Evolutionary conservation across 306 rosid genomes (phyloP), one percentile per base, ranked within the genome.

Genomic region (Rosa multiflora): DNA sequence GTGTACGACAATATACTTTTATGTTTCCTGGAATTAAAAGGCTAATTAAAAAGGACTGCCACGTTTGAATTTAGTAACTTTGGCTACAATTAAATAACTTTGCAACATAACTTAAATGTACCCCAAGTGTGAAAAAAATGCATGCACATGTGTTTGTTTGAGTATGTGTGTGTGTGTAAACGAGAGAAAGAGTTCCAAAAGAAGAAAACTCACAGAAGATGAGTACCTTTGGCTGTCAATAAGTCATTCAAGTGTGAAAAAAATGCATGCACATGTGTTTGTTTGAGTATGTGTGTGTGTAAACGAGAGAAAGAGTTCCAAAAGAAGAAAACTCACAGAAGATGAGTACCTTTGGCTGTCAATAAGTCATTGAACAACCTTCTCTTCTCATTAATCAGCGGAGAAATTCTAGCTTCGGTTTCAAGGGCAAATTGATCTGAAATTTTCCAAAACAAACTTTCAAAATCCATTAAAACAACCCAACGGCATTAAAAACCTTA

Each of bases 301-400:
- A 37, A 56, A 68, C 23, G 58, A 67, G 83, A 79, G 53, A 67
- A 70, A 72, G 80, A 71, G 53, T 32, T 21, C 78, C 76, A 44
- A 52, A 52, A 47, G 73, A 46, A 61, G 74, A 76, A 82, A 76
- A 52, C 35, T 80, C 83, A 76, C 46, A 63, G 44, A 81, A 69
- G 78, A 78, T 55, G 78, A 51, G 84, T 88, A 93, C 99, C 99
- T 95, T 95, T 95, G 86, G 90, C 89, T 82, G 99, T 89, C 91
- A 95, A 87, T 81, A 95, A 90, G 83, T 93, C 99, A 85, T 95
- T 93, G 92, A 95, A 95, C 91, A 95, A 75, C 84, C 91, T 90
- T 86, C 86, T 89, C 86, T 91, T 93, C 92, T 93, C 99, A 42
- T 81, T 89, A 75, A 93, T 88, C 80, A 95, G 13, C 1, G 99